These are phyloP conservation scores for Crucibulum laeve DNA, from an alignment of 768 basidiomycete genomes.

Conservation along the genomic window DNA sequence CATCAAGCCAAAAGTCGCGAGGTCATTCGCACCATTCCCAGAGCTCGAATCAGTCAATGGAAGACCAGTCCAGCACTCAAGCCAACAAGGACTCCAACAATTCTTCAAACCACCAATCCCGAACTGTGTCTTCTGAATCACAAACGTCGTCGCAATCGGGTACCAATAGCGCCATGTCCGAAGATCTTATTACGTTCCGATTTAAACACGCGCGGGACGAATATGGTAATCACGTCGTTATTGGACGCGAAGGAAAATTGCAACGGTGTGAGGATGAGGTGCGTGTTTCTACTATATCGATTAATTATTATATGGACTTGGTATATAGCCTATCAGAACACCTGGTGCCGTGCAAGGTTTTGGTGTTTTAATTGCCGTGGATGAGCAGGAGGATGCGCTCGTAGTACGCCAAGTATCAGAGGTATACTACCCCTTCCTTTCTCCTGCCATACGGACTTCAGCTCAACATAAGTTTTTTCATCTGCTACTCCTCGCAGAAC, in stretches of 20 bases:
- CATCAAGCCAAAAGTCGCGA: background rate
- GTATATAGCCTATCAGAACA: constrained; percentile 64
- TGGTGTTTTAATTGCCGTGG: constrained; percentile 73
- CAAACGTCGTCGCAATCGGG: background rate
- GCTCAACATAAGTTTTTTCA: background rate
- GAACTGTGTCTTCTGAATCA: background rate
- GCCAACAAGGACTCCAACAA: background rate
- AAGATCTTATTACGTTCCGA: constrained; percentile 50
- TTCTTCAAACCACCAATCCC: background rate
- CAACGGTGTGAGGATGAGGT: constrained; percentile 77
- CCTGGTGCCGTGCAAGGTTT: constrained; percentile 83
- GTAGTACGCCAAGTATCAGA: constrained; percentile 78
- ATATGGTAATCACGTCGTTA: constrained; percentile 65
- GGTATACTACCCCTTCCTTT: constrained; percentile 31
- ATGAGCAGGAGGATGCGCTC: constrained; percentile 53
- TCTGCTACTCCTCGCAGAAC: constrained; percentile 41
- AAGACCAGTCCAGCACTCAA: no score
- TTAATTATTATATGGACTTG: constrained; percentile 2
- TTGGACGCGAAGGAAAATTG: constrained; percentile 65
- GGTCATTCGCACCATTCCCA: background rate
- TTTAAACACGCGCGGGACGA: constrained; percentile 62
- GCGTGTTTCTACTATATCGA: background rate
- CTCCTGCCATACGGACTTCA: background rate
- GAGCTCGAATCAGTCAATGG: no score
- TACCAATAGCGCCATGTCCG: constrained; percentile 1